A percentile compares a stretch with the other conserved stretches of the same genome.
Conservation (phyloP, 129 eudicot genomes). For the Tagetes patula region DNA sequence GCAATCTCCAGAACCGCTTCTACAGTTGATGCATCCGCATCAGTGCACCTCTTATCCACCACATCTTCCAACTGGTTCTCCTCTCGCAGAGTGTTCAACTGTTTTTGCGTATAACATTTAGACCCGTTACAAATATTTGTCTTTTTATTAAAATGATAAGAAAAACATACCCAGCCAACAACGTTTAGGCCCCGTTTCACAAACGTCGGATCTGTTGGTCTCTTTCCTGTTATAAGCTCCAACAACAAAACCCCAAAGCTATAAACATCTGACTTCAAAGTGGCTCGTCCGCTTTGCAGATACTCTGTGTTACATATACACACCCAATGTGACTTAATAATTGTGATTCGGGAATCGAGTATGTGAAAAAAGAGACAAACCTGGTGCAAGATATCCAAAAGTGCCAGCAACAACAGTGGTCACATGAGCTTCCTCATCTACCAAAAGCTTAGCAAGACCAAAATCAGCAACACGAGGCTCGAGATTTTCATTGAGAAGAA, state of each 20-base stretch:
- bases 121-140: not conserved
- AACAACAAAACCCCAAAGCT: constrained; percentile 90
- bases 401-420: constrained; percentile 99
- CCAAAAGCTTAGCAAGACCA: constrained; percentile 96
- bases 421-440: constrained; percentile 94
- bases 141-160: not conserved
- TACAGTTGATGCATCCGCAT: constrained; percentile 65
- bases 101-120: constrained; percentile 8
- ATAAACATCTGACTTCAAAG: constrained; percentile 89
- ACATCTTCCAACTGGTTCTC: constrained; percentile 70
- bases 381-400: constrained; percentile 97
- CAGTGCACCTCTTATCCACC: constrained; percentile 65
- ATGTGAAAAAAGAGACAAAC: constrained; percentile 31
- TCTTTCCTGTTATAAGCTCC: constrained; percentile 90
- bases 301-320: constrained; percentile 53
- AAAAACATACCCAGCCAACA: constrained; percentile 84
- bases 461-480: constrained; percentile 95
- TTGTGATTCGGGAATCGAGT: not conserved
- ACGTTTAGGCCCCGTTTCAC: constrained; percentile 83
- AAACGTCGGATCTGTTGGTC: constrained; percentile 91
- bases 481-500: constrained; percentile 82
- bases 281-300: constrained; percentile 92
- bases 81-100: constrained; percentile 74
- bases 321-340: not conserved
- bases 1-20: constrained; percentile 91